phyloP scores from a whole-genome alignment of 2,329 filamentous ascomycete genomes.

The Pleochaeta shiraiana region DNA sequence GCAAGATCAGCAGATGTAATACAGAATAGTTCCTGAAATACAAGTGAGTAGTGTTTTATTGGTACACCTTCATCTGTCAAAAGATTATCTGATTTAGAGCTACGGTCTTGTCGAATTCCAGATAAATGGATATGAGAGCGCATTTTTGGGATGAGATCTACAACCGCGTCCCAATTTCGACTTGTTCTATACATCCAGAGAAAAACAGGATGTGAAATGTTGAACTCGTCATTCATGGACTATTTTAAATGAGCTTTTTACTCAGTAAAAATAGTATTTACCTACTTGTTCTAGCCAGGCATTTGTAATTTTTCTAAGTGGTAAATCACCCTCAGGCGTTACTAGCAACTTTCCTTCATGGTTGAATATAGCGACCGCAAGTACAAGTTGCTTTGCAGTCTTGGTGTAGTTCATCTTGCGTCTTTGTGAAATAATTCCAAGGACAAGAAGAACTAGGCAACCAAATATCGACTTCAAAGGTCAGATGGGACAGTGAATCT shows the following conservation, averaged over 20 bases:
- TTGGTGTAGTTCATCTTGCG: conserved; percentile 12
- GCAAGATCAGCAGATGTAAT: conserved; percentile 57
- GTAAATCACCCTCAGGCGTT: conserved; percentile 44
- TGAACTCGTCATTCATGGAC: conserved; percentile 53
- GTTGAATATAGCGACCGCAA: conserved; percentile 44
- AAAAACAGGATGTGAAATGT: conserved; percentile 55
- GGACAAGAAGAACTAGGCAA: conserved; percentile 32
- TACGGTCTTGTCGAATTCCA: conserved; percentile 18
- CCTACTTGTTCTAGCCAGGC: conserved; percentile 44
- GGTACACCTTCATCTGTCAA: conserved; percentile 32
- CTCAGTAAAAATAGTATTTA: neutral
- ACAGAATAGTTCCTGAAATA: conserved; percentile 71
- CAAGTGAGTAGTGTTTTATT: conserved; percentile 46
- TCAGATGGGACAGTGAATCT: neutral
- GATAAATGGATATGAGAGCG: conserved; percentile 39
- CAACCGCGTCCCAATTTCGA: conserved; percentile 50
- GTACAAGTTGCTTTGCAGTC: conserved; percentile 29
- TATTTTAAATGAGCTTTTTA: conserved; percentile 8
- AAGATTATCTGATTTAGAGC: conserved; percentile 22
- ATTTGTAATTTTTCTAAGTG: conserved; percentile 57
- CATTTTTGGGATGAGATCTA: conserved; percentile 50
- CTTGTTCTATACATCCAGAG: conserved; percentile 74
- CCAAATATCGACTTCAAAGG: conserved; percentile 32
- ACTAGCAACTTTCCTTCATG: conserved; percentile 43
- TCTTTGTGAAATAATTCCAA: conserved; percentile 28